Evolutionary conservation across 305 asterid species (phyloP).

Genomic region (Ajuga reptans): DNA sequence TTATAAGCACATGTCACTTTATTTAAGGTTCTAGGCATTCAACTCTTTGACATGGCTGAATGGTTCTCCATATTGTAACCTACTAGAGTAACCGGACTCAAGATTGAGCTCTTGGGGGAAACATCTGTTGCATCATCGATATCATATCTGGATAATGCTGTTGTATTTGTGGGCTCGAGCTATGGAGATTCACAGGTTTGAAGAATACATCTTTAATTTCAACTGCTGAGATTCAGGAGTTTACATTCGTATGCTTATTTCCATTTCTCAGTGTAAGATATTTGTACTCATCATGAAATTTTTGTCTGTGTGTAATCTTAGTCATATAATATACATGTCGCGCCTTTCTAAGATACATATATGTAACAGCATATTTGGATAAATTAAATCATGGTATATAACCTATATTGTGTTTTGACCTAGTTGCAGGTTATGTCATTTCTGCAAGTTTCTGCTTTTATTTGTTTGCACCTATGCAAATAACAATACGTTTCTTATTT

Average conservation of each 20-base stretch:
- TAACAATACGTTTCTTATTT: not conserved
- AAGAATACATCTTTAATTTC: not conserved
- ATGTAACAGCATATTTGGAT: not conserved
- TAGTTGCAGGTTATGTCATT: not conserved
- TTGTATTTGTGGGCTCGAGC: constrained; percentile 90
- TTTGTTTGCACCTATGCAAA: not conserved
- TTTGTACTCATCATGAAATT: not conserved
- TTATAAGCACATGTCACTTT: not conserved
- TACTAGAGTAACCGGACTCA: constrained; percentile 84
- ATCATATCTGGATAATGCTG: constrained; percentile 90
- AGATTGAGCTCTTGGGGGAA: constrained; percentile 89
- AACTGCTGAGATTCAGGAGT: not conserved
- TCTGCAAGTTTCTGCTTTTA: not conserved
- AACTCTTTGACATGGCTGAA: constrained; percentile 19
- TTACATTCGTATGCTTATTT: not conserved
- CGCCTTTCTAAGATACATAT: not conserved
- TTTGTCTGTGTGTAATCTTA: not conserved
- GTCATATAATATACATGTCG: not conserved
- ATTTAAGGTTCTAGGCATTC: not conserved
- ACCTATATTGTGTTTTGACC: not conserved
- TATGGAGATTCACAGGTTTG: constrained; percentile 95
- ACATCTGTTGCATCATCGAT: constrained; percentile 92
- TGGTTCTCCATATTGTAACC: constrained; percentile 18
- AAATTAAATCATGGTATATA: not conserved
- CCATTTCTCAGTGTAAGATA: not conserved